Evolutionary conservation across 225 moss, liverwort and hornwort genomes (phyloP), one percentile per base, ranked within the genome.

Genomic region (Rhytidiadelphus loreus): DNA sequence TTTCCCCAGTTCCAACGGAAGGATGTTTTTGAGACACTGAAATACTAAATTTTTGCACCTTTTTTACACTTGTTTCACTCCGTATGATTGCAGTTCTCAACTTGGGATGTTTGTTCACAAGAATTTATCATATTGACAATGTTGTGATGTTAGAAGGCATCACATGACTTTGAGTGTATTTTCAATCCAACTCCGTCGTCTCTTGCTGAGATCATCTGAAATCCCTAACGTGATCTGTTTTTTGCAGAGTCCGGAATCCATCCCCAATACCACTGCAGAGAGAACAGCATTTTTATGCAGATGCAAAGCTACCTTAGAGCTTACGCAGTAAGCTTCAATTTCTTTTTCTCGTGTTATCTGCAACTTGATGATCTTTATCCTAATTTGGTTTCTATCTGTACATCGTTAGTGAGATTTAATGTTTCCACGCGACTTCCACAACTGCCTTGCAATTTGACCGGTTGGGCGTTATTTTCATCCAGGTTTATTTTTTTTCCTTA

Each of bases 271-370:
- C 75, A 2, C 90, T 33, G 78, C 86, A 66, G 96, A 94, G 77
- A 93, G 80, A 65, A 23, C 87, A 56, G 88, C 85, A 12, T 96
- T 89, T 64, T 90, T 95, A 52, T 87, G 93, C 70, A 92, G 81
- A 37, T 93, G 93, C 86, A 95, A 90, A 83, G 95, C 93, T 50
- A 97, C 97, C 65, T 88, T 97, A 75, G 96, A 97, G 92, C 94
- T 97, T 80, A 97, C 97, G 44, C 97, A 96, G 97, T 96, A 93
- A 93, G 93, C 18, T 65, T 58, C 72, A 71, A 61, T 65, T 8
- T 59, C 20, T 64, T 46, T 28, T 71, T 71, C 39, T 82, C 58
- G n/a, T 44, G 9, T 57, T 64, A 33, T 74, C 56, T 74, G 53
- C n/a, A 71, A 37, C 69, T 78, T 46, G 43, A 30, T 83, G 13